A percentile compares a stretch with the other conserved stretches of the same genome.
phyloP scores from a whole-genome alignment of 2,329 filamentous ascomycete species.

The Davidsoniella neocaledoniae region DNA sequence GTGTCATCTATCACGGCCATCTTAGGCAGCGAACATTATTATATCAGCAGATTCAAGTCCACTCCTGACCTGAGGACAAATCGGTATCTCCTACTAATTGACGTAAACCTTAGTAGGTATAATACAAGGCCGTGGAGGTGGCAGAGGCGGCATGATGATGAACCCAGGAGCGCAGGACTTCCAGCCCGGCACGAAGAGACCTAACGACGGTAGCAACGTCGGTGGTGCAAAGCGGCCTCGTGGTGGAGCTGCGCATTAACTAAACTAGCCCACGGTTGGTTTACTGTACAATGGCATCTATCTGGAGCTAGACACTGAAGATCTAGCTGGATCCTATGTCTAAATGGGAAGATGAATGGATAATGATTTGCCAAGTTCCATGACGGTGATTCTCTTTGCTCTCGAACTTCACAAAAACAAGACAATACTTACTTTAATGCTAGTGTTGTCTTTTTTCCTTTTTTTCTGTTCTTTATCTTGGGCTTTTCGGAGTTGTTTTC shows the following conservation, averaged over 20 bases:
- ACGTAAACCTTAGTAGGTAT: too few relatives aligned
- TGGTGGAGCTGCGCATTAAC: conserved; percentile 16
- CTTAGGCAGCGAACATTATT: too few relatives aligned
- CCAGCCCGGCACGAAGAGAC: conserved; percentile 40
- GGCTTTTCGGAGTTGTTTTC: neutral
- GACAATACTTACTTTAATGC: neutral
- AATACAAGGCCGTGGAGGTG: conserved; percentile 18
- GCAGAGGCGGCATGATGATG: conserved; percentile 16
- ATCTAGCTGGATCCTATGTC: too few relatives aligned
- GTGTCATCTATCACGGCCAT: too few relatives aligned
- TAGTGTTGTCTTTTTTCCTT: neutral
- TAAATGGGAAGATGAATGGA: too few relatives aligned
- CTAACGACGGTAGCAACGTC: conserved; percentile 31
- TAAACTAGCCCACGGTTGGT: neutral
- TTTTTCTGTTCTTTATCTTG: neutral
- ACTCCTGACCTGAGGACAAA: too few relatives aligned
- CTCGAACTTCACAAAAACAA: too few relatives aligned
- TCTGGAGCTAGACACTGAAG: neutral
- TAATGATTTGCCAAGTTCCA: too few relatives aligned
- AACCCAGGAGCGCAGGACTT: conserved; percentile 38
- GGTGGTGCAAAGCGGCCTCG: conserved; percentile 27
- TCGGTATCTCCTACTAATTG: too few relatives aligned
- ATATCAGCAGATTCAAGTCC: too few relatives aligned
- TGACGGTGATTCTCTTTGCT: too few relatives aligned
- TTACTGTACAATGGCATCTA: neutral